A percentile compares a stretch with the other conserved stretches of the same genome.
These are phyloP conservation scores for Colletotrichum abscissum DNA, from an alignment of 2,329 filamentous ascomycete genomes.

Conservation along the genomic window DNA sequence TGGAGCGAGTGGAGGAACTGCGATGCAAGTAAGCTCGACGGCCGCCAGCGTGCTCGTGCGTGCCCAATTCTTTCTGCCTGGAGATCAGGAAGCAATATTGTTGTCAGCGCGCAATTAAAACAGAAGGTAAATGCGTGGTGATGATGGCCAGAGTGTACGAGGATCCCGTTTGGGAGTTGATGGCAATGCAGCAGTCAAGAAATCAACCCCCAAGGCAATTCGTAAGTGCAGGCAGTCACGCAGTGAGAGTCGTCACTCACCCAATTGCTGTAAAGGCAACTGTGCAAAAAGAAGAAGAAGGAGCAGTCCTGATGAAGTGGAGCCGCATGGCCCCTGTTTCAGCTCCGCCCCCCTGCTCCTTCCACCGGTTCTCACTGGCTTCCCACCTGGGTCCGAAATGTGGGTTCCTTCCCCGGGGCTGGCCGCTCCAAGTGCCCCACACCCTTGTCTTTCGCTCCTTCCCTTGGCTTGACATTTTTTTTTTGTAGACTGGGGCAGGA, in stretches of 20 bases:
- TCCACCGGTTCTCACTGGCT: slow-evolving; percentile 18
- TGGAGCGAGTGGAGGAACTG: slow-evolving; percentile 1
- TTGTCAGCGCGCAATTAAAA: neutral
- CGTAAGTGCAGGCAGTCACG: neutral
- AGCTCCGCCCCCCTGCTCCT: slow-evolving; percentile 21
- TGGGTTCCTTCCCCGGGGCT: slow-evolving; percentile 30
- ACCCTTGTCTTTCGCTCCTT: neutral
- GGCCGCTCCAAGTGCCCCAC: slow-evolving; percentile 8
- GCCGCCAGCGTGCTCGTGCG: no score
- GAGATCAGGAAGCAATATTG: neutral
- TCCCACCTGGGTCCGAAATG: neutral
- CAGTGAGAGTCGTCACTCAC: neutral
- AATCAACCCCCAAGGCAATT: neutral
- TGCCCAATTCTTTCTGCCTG: neutral
- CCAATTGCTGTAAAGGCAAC: neutral
- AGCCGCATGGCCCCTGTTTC: slow-evolving; percentile 33
- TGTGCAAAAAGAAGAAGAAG: neutral
- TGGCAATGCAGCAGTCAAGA: neutral
- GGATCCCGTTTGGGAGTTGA: slow-evolving; percentile 3
- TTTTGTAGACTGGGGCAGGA: neutral
- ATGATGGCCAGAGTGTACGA: slow-evolving; percentile 7
- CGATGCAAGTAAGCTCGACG: slow-evolving; percentile 4
- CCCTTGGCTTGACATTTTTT: slow-evolving; percentile 10
- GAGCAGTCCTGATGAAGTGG: slow-evolving; percentile 11
- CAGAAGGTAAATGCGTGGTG: neutral